Conservation (phyloP, 2,329 filamentous ascomycete genomes). For the Helotiales sp. region DNA sequence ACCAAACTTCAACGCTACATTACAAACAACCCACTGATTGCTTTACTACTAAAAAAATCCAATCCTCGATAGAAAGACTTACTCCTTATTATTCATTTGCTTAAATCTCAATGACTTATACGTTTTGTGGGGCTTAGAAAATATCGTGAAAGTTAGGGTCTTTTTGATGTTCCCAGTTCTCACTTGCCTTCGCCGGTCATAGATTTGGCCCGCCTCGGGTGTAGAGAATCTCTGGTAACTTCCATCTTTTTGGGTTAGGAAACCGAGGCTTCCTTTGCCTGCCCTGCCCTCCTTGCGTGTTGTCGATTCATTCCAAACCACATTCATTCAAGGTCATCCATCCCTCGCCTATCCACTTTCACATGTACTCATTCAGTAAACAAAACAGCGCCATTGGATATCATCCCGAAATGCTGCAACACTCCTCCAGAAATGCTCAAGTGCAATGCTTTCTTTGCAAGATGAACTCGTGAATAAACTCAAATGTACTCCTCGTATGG, state of each 20-base stretch:
- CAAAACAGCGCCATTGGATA: constrained; percentile 32
- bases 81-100: too few species aligned
- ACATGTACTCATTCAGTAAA: constrained; percentile 6
- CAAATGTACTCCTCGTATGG: constrained; percentile 15
- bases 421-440: constrained; percentile 28
- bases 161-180: too few species aligned
- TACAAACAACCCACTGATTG: too few species aligned
- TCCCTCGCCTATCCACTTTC: background rate
- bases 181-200: too few species aligned
- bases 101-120: too few species aligned
- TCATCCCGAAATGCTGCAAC: constrained; percentile 29
- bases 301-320: background rate
- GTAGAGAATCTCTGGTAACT: background rate
- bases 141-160: too few species aligned
- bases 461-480: constrained; percentile 1
- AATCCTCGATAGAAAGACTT: too few species aligned
- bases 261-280: background rate
- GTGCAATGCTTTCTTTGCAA: constrained; percentile 19
- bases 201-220: too few species aligned
- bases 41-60: too few species aligned
- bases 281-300: background rate
- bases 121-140: too few species aligned
- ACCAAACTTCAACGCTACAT: too few species aligned
- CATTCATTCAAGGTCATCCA: background rate
- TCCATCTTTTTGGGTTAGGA: background rate